Evolutionary conservation across 108 stramenopile species (phyloP).

Genomic region (Nannochloropsis oceanica): DNA sequence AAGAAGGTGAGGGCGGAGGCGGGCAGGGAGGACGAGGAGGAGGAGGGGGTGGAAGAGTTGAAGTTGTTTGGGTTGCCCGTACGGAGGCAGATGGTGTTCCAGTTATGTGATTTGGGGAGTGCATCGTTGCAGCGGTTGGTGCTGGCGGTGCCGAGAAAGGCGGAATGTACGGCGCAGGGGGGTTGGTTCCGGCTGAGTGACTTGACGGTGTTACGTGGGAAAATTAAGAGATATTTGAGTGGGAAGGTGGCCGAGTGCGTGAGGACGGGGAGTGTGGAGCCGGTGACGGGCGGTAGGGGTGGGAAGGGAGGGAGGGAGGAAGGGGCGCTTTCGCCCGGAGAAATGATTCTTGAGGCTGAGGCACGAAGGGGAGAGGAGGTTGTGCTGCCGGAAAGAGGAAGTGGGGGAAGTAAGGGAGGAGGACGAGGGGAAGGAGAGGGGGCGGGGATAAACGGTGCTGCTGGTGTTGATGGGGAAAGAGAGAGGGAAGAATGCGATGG

Average conservation of each 20-base stretch:
- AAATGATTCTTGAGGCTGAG: conserved; percentile 4
- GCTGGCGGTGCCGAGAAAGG: not conserved
- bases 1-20: not conserved
- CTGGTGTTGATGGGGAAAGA: not conserved
- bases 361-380: not conserved
- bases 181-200: not conserved
- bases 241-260: not conserved
- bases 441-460: not conserved
- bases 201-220: not conserved
- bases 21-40: not conserved
- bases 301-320: not conserved
- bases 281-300: not conserved
- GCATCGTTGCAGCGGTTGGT: not conserved
- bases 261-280: not conserved
- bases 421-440: not conserved
- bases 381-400: not conserved
- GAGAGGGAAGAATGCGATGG: not conserved
- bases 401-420: not conserved
- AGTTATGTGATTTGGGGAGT: not conserved
- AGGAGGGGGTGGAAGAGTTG: not conserved
- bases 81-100: not conserved
- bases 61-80: not conserved
- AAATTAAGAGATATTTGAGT: not conserved
- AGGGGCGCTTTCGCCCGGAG: not conserved
- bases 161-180: not conserved